phyloP scores from a whole-genome alignment of 306 rosid species.

The Prunus dulcis region DNA sequence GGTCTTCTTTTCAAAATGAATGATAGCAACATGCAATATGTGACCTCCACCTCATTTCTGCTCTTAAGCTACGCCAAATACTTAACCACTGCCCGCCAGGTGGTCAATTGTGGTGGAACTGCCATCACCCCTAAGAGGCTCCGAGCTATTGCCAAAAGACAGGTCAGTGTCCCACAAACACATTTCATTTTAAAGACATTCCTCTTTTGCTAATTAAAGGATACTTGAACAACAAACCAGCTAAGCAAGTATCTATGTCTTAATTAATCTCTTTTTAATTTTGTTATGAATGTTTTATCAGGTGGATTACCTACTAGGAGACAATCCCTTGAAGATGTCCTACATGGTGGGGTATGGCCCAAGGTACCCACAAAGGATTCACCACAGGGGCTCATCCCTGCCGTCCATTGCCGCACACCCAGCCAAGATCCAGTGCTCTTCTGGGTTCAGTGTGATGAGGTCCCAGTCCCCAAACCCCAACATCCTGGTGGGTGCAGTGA shows the following conservation, averaged over 20 bases:
- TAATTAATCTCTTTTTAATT: background rate
- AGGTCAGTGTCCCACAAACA: slow-evolving; percentile 35
- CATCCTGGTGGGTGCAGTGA: slow-evolving; percentile 60
- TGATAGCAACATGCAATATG: slow-evolving; percentile 92
- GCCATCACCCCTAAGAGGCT: slow-evolving; percentile 56
- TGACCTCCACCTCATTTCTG: slow-evolving; percentile 83
- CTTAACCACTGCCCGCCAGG: slow-evolving; percentile 58
- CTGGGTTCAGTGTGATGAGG: slow-evolving; percentile 62
- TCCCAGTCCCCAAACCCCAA: slow-evolving; percentile 73
- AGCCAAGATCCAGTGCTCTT: slow-evolving; percentile 73
- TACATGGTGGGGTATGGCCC: slow-evolving; percentile 95
- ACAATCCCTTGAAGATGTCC: slow-evolving; percentile 84
- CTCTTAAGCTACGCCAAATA: slow-evolving; percentile 82
- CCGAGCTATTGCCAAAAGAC: slow-evolving; percentile 71
- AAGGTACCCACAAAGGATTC: slow-evolving; percentile 77
- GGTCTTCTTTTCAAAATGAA: slow-evolving; percentile 87
- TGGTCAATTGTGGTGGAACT: slow-evolving; percentile 67
- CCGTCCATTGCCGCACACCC: slow-evolving; percentile 61
- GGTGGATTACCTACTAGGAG: slow-evolving; percentile 93
- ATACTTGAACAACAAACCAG: too few relatives aligned
- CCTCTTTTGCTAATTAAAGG: background rate
- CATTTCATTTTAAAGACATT: background rate
- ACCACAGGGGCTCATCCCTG: slow-evolving; percentile 86
- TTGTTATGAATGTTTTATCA: slow-evolving; percentile 3
- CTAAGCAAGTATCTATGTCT: background rate